Conservation (phyloP, 2,329 filamentous ascomycete genomes). For the Endothia cerciana region DNA sequence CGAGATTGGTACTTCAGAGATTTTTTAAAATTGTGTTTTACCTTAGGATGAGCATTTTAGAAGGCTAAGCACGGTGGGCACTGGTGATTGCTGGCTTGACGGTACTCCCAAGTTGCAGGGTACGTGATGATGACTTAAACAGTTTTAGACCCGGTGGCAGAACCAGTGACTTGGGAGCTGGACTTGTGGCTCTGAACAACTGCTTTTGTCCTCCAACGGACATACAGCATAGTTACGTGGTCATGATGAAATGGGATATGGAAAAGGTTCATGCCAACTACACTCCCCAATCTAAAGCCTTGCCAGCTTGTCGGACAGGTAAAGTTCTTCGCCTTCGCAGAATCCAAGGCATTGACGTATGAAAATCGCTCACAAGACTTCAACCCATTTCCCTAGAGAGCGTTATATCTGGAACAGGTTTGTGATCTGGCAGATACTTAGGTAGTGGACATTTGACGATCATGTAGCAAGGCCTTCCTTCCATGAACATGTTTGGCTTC, state of each 20-base stretch:
- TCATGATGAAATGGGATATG: background rate
- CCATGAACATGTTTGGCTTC: background rate
- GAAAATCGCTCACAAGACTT: constrained; percentile 31
- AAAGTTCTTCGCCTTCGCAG: constrained; percentile 38
- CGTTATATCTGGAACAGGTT: constrained; percentile 4
- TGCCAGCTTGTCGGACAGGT: constrained; percentile 33
- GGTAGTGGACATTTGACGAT: background rate
- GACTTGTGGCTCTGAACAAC: constrained; percentile 5
- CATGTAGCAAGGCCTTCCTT: background rate
- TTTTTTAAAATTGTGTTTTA: no score
- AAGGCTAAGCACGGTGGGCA: background rate
- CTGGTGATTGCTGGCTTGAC: background rate
- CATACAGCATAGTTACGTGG: background rate
- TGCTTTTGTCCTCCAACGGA: background rate
- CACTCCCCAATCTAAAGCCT: background rate
- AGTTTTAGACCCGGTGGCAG: background rate
- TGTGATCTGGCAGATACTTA: background rate
- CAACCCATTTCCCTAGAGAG: constrained; percentile 23
- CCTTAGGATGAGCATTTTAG: no score
- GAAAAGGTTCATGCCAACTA: background rate
- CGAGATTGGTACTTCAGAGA: background rate
- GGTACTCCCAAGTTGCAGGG: background rate
- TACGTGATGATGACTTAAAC: background rate
- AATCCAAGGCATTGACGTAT: constrained; percentile 35
- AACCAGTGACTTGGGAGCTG: constrained; percentile 2